phyloP scores from a whole-genome alignment of 768 basidiomycete species.

The Fomitopsis serialis region DNA sequence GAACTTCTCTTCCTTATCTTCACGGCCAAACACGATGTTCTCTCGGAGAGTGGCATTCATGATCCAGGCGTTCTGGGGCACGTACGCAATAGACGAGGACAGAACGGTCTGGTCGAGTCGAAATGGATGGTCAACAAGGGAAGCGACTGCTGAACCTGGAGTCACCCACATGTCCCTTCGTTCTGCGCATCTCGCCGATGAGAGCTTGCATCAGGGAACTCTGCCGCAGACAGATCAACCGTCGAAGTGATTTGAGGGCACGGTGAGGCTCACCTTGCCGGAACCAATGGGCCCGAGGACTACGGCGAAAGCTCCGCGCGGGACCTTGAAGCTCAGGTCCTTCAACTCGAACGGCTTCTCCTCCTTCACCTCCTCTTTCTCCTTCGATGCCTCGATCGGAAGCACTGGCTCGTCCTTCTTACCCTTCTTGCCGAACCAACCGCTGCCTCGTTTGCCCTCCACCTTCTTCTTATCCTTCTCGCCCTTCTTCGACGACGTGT shows the following conservation, averaged over 20 bases:
- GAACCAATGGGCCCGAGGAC: conserved; percentile 74
- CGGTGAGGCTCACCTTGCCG: conserved; percentile 49
- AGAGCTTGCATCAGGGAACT: conserved; percentile 70
- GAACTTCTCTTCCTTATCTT: conserved; percentile 54
- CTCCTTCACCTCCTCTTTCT: conserved; percentile 12
- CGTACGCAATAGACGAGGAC: conserved; percentile 51
- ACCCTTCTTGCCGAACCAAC: background rate
- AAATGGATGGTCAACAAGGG: background rate
- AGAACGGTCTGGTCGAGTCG: conserved; percentile 26
- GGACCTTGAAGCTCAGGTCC: conserved; percentile 61
- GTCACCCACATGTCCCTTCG: conserved; percentile 40
- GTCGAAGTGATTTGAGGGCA: background rate
- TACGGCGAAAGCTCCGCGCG: conserved; percentile 75
- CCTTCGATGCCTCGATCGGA: conserved; percentile 15
- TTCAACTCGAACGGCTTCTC: conserved; percentile 54
- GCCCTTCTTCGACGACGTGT: conserved; percentile 8
- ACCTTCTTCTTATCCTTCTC: conserved; percentile 14
- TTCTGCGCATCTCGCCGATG: conserved; percentile 81
- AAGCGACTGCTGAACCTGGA: background rate
- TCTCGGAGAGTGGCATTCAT: conserved; percentile 61
- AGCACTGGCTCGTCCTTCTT: conserved; percentile 13
- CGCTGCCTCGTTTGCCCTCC: background rate
- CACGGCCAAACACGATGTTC: conserved; percentile 71
- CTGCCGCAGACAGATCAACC: conserved; percentile 25
- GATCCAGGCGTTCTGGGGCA: conserved; percentile 62